Evolutionary conservation across 768 basidiomycete species (phyloP).

Genomic region (Auricularia auricula-judae): DNA sequence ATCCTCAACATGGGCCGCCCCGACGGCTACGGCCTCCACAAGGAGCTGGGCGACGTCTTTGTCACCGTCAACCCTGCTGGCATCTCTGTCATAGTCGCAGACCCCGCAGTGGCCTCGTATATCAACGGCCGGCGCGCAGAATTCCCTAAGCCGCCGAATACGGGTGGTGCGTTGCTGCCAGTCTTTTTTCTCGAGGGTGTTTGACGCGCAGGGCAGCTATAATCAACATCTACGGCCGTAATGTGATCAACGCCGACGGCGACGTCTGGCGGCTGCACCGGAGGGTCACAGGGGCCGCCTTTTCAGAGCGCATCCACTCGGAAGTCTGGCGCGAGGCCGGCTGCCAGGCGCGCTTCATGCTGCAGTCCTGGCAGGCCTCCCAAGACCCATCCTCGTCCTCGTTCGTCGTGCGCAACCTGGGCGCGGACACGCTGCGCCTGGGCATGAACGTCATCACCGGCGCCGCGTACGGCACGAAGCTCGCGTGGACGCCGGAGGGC

Average conservation of each 20-base stretch:
- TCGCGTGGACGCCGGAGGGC: background rate
- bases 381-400: background rate
- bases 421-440: constrained; percentile 3
- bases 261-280: constrained; percentile 4
- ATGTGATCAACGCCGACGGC: constrained; percentile 6
- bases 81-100: background rate
- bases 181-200: no score
- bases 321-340: constrained; percentile 3
- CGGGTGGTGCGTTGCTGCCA: constrained; percentile 1
- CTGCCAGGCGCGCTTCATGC: constrained; percentile 1
- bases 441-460: constrained; percentile 6
- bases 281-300: constrained; percentile 2
- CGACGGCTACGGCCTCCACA: constrained; percentile 4
- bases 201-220: background rate
- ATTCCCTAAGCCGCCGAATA: constrained; percentile 6
- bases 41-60: constrained; percentile 4
- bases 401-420: constrained; percentile 1
- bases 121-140: background rate
- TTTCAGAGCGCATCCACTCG: constrained; percentile 3
- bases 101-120: constrained; percentile 1
- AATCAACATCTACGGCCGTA: constrained; percentile 5
- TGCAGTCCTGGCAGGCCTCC: background rate
- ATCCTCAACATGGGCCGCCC: constrained; percentile 5
- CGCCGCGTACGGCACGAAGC: background rate
- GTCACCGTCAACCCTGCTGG: constrained; percentile 2